Evolutionary conservation across 805 yeast species (phyloP), one percentile per base, ranked within the genome.

Genomic region (Millerozyma miso): DNA sequence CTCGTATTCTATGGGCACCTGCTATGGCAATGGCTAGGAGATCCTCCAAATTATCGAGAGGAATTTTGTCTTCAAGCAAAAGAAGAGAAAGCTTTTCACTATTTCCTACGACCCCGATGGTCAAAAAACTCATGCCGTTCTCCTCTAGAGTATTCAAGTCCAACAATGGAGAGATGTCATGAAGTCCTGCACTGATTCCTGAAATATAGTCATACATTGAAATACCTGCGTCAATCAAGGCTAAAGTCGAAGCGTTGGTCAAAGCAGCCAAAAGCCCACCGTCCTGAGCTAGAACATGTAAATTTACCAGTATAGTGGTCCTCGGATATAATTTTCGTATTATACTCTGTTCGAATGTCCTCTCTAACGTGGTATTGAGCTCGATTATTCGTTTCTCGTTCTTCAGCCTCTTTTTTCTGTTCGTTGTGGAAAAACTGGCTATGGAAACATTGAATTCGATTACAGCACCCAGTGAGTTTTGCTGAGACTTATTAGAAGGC

Each of bases 171-270:
- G 72, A 65, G 35, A 78, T 81, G 52, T 88, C 96, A 54, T 80
- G 82, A 16, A 87, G 63, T 0, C 97, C 97, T 4, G 89, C 85
- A 20, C 84, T 76, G 13, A 88, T 77, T 1, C 95, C 81, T 42
- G 88, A 78, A 13, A 91, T 84, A 58, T 88, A 90, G 59, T 93
- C 98, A 57, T 84, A 85, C 84, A 93, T 83, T 4, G 97, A 85
- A 37, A 93, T 83, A 39, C 98, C 98, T 1, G 98, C 97, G 64
- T 93, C 98, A 29, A 93, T 80, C 35, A 93, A 71, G 0, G 96
- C 97, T 53, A 93, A 67, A 1, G 97, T 88, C 35, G 87, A 78
- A 7, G 97, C 87, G 59, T 93, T 93, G 35, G 88, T 74, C 50
- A 93, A 79, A 1, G 85, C 74, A 0, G 96, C 79, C 49, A 91